These are phyloP conservation scores for Phytophthora macrochlamydospora DNA, from an alignment of 352 stramenopile genomes.

Conservation along the genomic window DNA sequence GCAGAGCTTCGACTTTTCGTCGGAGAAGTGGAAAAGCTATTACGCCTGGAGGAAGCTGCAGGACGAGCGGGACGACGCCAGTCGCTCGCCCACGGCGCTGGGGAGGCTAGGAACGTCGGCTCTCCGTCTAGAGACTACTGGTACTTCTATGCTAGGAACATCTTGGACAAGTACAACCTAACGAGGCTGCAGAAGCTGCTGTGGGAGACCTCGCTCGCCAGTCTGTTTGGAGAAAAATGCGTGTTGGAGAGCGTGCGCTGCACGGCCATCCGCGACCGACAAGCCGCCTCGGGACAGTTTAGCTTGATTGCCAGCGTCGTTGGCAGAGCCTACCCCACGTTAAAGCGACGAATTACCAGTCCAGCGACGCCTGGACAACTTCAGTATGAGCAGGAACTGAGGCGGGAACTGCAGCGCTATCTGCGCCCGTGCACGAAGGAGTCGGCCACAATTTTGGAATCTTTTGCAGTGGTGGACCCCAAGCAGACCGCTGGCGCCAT, in stretches of 20 bases:
- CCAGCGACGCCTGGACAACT: constrained; percentile 24
- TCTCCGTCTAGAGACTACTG: constrained; percentile 73
- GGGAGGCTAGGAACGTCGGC: constrained; percentile 51
- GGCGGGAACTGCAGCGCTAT: constrained; percentile 49
- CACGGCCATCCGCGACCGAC: constrained; percentile 15
- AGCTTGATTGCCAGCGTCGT: constrained; percentile 32
- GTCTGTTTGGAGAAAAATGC: constrained; percentile 66
- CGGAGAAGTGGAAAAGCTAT: constrained; percentile 77
- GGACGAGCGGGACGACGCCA: constrained; percentile 38
- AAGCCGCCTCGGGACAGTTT: constrained; percentile 19
- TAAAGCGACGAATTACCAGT: constrained; percentile 27
- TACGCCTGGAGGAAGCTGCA: constrained; percentile 66
- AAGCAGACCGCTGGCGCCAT: constrained; percentile 42
- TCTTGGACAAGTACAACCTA: constrained; percentile 69
- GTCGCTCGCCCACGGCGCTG: constrained; percentile 35
- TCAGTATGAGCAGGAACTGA: constrained; percentile 37
- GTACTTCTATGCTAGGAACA: constrained; percentile 66
- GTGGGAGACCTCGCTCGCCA: constrained; percentile 74
- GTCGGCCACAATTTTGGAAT: constrained; percentile 38
- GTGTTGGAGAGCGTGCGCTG: constrained; percentile 59
- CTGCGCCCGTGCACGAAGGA: constrained; percentile 56
- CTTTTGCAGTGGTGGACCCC: constrained; percentile 34
- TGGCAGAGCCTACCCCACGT: constrained; percentile 25
- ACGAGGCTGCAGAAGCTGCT: constrained; percentile 73
- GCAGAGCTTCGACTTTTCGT: constrained; percentile 88